phyloP scores from a whole-genome alignment of 306 rosid species.

The Sicyos edulis region DNA sequence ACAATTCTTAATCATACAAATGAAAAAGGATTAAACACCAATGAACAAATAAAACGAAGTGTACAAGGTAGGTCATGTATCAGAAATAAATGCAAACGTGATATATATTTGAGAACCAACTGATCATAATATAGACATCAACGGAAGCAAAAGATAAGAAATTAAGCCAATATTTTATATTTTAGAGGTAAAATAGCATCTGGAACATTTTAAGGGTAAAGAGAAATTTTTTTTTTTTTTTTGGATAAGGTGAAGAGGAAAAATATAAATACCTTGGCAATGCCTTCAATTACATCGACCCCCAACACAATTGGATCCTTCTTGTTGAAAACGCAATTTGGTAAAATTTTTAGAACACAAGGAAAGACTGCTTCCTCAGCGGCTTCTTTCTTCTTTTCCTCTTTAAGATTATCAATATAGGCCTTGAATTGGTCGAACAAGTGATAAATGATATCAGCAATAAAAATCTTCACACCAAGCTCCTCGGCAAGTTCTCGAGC shows the following conservation, averaged over 20 bases:
- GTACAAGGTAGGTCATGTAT: slow-evolving; percentile 12
- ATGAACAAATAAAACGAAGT: not conserved
- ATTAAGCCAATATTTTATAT: slow-evolving; percentile 6
- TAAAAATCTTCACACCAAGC: slow-evolving; percentile 72
- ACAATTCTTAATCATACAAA: too few relatives aligned
- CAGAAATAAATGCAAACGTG: not conserved
- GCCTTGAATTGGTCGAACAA: slow-evolving; percentile 88
- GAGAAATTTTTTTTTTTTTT: not conserved
- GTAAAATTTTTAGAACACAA: slow-evolving; percentile 65
- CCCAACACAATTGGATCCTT: slow-evolving; percentile 98
- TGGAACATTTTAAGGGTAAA: not conserved
- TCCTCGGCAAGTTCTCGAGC: slow-evolving; percentile 86
- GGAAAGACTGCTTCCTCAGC: slow-evolving; percentile 97
- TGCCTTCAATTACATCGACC: slow-evolving; percentile 86
- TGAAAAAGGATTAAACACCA: too few relatives aligned
- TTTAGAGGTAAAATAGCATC: slow-evolving; percentile 4
- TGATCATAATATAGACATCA: not conserved
- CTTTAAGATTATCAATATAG: slow-evolving; percentile 78
- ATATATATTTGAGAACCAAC: not conserved
- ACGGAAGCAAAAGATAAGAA: not conserved
- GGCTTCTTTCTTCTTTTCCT: slow-evolving; percentile 86
- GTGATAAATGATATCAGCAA: slow-evolving; percentile 94
- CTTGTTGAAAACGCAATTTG: slow-evolving; percentile 84
- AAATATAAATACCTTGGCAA: slow-evolving; percentile 53
- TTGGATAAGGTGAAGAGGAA: too few relatives aligned